A percentile compares a stretch with the other conserved stretches of the same genome.
Evolutionary conservation across 768 basidiomycete genomes (phyloP).

Genomic region (Leucocoprinus leucothites): DNA sequence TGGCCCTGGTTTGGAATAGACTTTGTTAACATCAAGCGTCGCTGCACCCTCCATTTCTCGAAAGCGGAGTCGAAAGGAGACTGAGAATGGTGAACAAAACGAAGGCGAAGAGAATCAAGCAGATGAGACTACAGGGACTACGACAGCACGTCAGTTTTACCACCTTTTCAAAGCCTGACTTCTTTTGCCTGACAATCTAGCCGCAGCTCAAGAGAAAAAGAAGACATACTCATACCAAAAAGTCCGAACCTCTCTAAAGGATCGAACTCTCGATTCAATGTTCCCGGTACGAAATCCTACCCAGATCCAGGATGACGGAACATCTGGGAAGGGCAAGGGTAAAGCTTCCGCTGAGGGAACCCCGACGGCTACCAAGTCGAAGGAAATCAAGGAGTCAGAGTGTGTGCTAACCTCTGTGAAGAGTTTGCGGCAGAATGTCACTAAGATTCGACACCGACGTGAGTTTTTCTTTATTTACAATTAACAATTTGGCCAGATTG

Average conservation of each 20-base stretch:
- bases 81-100: constrained; percentile 21
- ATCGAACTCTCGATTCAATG: constrained; percentile 95
- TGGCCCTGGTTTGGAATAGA: constrained; percentile 34
- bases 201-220: constrained; percentile 32
- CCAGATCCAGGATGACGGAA: constrained; percentile 21
- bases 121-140: not conserved
- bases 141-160: not conserved
- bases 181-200: no score
- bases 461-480: constrained; percentile 21
- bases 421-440: constrained; percentile 55
- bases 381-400: constrained; percentile 69
- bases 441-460: constrained; percentile 71
- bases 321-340: constrained; percentile 8
- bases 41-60: constrained; percentile 26
- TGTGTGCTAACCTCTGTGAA: constrained; percentile 76
- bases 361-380: constrained; percentile 25
- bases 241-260: constrained; percentile 83
- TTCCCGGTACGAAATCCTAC: constrained; percentile 66
- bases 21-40: constrained; percentile 54
- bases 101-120: constrained; percentile 25
- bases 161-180: not conserved
- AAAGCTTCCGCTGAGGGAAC: constrained; percentile 20
- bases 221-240: constrained; percentile 80
- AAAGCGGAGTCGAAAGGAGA: constrained; percentile 41
- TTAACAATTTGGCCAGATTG: not conserved